These are phyloP conservation scores for Ceratocystis alfenasii DNA, from an alignment of 2,329 filamentous ascomycete genomes.

Conservation along the genomic window DNA sequence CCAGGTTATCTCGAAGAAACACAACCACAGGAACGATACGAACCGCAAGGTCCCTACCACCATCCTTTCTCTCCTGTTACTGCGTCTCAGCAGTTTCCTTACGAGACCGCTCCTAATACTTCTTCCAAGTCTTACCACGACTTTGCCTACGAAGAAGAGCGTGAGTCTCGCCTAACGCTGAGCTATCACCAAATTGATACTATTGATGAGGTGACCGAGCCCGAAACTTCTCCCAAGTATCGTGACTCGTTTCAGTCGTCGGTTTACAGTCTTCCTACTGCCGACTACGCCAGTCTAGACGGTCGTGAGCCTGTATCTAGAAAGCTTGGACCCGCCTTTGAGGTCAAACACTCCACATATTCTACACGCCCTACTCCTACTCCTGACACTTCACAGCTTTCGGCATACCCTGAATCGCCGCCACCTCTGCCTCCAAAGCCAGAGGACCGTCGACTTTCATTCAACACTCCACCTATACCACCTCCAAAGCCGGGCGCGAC, in stretches of 20 bases:
- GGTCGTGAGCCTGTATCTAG: slow-evolving; percentile 21
- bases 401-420: slow-evolving; percentile 27
- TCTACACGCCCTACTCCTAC: slow-evolving; percentile 6
- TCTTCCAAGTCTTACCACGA: slow-evolving; percentile 13
- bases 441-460: slow-evolving; percentile 20
- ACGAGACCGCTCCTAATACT: slow-evolving; percentile 12
- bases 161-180: slow-evolving; percentile 19
- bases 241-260: slow-evolving; percentile 22
- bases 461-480: slow-evolving; percentile 22
- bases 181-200: slow-evolving; percentile 22
- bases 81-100: slow-evolving; percentile 4
- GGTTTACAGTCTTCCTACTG: slow-evolving; percentile 19
- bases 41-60: slow-evolving; percentile 5
- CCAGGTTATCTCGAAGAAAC: slow-evolving; percentile 2
- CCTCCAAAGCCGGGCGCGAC: slow-evolving; percentile 10
- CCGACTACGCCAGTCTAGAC: slow-evolving; percentile 10
- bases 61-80: background rate
- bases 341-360: slow-evolving; percentile 16
- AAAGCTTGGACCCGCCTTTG: slow-evolving; percentile 21
- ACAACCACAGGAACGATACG: background rate
- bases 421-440: slow-evolving; percentile 27
- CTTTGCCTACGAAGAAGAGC: slow-evolving; percentile 16
- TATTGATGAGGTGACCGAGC: slow-evolving; percentile 21
- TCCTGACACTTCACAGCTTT: slow-evolving; percentile 5
- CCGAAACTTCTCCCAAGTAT: slow-evolving; percentile 22